phyloP scores from a whole-genome alignment of 306 rosid species.

The Lupinus albus region DNA sequence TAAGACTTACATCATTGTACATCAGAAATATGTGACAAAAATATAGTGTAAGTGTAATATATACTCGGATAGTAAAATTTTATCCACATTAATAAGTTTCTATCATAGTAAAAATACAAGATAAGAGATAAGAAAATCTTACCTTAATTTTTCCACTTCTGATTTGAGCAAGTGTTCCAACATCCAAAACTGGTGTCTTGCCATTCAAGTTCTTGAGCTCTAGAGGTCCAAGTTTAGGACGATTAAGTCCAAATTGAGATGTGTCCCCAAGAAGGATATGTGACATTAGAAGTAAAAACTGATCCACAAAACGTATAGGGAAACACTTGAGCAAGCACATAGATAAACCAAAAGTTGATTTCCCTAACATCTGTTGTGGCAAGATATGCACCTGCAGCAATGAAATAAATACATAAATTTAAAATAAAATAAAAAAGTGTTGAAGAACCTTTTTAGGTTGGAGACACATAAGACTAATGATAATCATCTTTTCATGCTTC shows the following conservation, averaged over 20 bases:
- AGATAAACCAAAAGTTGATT: slow-evolving; percentile 92
- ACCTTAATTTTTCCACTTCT: slow-evolving; percentile 84
- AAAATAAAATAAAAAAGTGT: neutral
- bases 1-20: neutral
- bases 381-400: slow-evolving; percentile 79
- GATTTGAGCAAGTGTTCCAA: slow-evolving; percentile 83
- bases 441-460: slow-evolving; percentile 45
- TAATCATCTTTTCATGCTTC: slow-evolving; percentile 45
- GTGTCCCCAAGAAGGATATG: slow-evolving; percentile 91
- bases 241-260: slow-evolving; percentile 63
- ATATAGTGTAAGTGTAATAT: too few relatives aligned
- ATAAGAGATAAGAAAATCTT: neutral
- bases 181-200: slow-evolving; percentile 91
- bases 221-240: slow-evolving; percentile 85
- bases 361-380: slow-evolving; percentile 91
- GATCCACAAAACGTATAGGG: slow-evolving; percentile 79
- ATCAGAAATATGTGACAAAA: too few relatives aligned
- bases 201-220: slow-evolving; percentile 76
- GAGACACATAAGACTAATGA: slow-evolving; percentile 28
- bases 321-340: slow-evolving; percentile 87
- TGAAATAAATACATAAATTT: too few relatives aligned
- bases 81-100: too few relatives aligned
- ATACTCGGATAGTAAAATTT: too few relatives aligned
- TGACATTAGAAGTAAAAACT: slow-evolving; percentile 70
- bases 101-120: too few relatives aligned